phyloP scores from a whole-genome alignment of 2,329 filamentous ascomycete species.

The Aspergillus terreus region DNA sequence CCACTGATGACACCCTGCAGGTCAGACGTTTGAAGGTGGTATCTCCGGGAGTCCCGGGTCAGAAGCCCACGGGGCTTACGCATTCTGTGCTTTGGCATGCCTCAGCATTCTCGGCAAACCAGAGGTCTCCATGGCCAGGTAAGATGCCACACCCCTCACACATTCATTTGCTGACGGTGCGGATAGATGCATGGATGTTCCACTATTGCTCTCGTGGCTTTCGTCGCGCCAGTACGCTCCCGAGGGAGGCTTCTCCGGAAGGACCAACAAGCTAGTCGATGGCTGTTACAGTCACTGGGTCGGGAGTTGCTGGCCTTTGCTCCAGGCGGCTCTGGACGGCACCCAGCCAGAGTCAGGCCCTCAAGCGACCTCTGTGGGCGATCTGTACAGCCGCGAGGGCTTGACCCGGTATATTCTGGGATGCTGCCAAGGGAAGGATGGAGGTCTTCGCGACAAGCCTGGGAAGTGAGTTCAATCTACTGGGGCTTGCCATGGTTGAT shows the following conservation, averaged over 20 bases:
- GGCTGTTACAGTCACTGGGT: slow-evolving; percentile 99
- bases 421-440: slow-evolving; percentile 76
- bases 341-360: slow-evolving; percentile 31
- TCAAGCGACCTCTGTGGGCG: slow-evolving; percentile 23
- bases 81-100: slow-evolving; percentile 88
- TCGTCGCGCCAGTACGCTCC: slow-evolving; percentile 84
- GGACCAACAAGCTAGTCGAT: slow-evolving; percentile 96
- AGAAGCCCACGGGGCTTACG: slow-evolving; percentile 95
- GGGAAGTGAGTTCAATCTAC: slow-evolving; percentile 62
- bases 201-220: slow-evolving; percentile 78
- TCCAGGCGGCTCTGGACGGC: slow-evolving; percentile 72
- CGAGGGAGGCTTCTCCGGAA: slow-evolving; percentile 87
- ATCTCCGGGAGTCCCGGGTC: slow-evolving; percentile 80
- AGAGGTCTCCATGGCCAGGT: slow-evolving; percentile 68
- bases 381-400: slow-evolving; percentile 74
- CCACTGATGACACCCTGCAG: slow-evolving; percentile 40
- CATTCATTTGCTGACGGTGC: slow-evolving; percentile 5
- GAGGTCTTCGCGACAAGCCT: slow-evolving; percentile 90
- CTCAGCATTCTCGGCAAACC: slow-evolving; percentile 81
- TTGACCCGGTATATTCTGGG: slow-evolving; percentile 84
- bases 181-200: slow-evolving; percentile 66
- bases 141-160: slow-evolving; percentile 32
- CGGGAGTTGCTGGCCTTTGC: slow-evolving; percentile 86
- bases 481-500: background rate
- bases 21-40: slow-evolving; percentile 92